Evolutionary conservation across 805 yeast genomes (phyloP).

Genomic region (Yarrowia bubula): DNA sequence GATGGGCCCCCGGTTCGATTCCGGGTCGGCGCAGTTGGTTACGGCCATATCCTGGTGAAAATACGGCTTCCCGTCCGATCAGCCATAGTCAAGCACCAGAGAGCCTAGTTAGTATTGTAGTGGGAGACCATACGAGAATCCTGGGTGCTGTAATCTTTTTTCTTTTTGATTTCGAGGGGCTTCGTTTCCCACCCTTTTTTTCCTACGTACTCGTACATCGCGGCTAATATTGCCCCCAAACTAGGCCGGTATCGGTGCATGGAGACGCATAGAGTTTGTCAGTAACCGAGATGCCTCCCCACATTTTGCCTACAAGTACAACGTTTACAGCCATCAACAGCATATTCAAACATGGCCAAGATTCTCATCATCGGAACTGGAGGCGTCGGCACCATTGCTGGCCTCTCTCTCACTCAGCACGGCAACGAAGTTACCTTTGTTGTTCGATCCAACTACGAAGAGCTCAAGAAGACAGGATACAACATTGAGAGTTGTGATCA

Average conservation of each 20-base stretch:
- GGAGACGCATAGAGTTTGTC: slow-evolving; percentile 21
- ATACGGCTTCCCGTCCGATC: slow-evolving; percentile 25
- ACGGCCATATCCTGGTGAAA: slow-evolving; percentile 25
- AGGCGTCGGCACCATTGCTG: slow-evolving; percentile 80
- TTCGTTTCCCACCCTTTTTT: neutral
- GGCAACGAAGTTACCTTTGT: slow-evolving; percentile 57
- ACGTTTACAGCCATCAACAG: neutral
- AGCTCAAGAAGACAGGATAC: slow-evolving; percentile 53
- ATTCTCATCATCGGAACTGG: slow-evolving; percentile 76
- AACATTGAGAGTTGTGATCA: slow-evolving; percentile 60
- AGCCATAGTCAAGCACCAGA: slow-evolving; percentile 27
- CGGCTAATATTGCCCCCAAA: slow-evolving; percentile 20
- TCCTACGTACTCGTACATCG: no score
- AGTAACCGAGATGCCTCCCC: slow-evolving; percentile 20
- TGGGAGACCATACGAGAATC: slow-evolving; percentile 26
- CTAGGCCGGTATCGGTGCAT: slow-evolving; percentile 18
- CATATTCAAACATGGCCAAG: slow-evolving; percentile 31
- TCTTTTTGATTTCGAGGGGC: no score
- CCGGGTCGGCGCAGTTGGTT: slow-evolving; percentile 25
- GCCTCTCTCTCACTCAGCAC: slow-evolving; percentile 55
- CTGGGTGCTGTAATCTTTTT: slow-evolving; percentile 24
- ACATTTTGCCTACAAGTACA: neutral
- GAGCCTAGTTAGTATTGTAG: slow-evolving; percentile 25
- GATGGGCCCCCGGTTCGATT: slow-evolving; percentile 26
- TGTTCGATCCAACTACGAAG: slow-evolving; percentile 62